Base-by-base conservation (phyloP, 1,284 basidiomycete genomes). In the Microstroma glucosiphilum region DNA sequence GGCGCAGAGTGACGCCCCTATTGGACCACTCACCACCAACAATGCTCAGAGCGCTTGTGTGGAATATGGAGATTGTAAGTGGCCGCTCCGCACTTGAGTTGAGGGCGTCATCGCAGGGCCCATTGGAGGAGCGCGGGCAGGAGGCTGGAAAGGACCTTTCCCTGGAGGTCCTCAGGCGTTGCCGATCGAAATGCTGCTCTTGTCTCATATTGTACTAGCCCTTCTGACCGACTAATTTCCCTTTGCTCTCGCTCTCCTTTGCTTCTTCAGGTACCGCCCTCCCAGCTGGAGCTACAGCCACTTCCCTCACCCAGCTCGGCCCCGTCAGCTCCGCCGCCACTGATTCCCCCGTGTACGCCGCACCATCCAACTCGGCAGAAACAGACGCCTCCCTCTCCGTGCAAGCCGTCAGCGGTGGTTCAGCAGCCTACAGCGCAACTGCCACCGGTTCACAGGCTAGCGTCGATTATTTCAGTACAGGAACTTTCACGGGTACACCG, bases 231-330 rank as follows among this genome's bases (percentile, higher is more conserved):
- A 23, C 46, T 48, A 6, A 3, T 23, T n/a, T 3, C 3, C 46
- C 46, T 48, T 48, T 23, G 46, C 46, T 48, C 46, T 48, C 46
- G 23, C 23, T 37, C 30, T 12, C n/a, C n/a, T n/a, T n/a, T n/a
- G n/a, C n/a, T 12, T 23, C 23, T 48, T 48, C 46, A 48, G 46
- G 46, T 23, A 48, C 46, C 46, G 46, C 46, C 46, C 46, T 48
- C 3, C 11, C 46, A n/a, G 46, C 46, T 7, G 46, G 46, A 3
- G 23, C 17, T 12, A 48, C 46, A n/a, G 46, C 46, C 23, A 7
- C 11, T 3, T 6, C 46, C 11, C n/a, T 3, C 17, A 48, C 4
- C n/a, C 46, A 48, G 23, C 23, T n/a, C 46, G 11, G 4, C 46
- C 46, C 46, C 3, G 11, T 48, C n/a, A 48, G 6, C 3, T n/a